Percentiles rank a stretch among this genome's conserved stretches.
Evolutionary conservation across 805 yeast species (phyloP).

Genomic region (Wickerhamomyces bisporus): DNA sequence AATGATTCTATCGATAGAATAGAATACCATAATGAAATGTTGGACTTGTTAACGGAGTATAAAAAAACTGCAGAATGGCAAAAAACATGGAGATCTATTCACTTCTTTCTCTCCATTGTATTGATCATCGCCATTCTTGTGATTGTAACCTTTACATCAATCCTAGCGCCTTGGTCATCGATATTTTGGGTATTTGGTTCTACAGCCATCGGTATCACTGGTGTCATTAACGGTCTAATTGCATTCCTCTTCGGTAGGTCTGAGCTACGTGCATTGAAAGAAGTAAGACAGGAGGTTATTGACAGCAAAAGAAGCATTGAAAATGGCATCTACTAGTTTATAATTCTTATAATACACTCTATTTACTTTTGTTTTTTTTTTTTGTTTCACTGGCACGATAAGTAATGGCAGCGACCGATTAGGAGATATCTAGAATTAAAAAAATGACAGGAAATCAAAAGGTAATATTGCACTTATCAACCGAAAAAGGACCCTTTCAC

Average conservation of each 20-base stretch:
- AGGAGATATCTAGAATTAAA: no score
- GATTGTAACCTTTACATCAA: conserved; percentile 54
- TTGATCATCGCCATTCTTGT: conserved; percentile 49
- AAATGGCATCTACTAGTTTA: background rate
- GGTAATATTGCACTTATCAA: no score
- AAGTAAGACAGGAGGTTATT: conserved; percentile 66
- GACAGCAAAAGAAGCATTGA: conserved; percentile 19
- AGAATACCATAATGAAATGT: conserved; percentile 43
- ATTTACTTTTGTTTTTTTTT: no score
- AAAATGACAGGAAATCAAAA: no score
- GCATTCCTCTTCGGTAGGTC: conserved; percentile 73
- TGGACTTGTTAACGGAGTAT: conserved; percentile 42
- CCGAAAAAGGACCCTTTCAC: no score
- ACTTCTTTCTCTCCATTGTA: conserved; percentile 53
- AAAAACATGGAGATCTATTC: conserved; percentile 56
- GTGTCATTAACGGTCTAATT: conserved; percentile 69
- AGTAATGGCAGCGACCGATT: no score
- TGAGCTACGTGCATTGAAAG: conserved; percentile 74
- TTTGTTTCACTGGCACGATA: no score
- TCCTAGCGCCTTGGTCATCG: conserved; percentile 52
- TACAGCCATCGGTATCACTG: conserved; percentile 54
- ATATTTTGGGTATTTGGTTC: conserved; percentile 60
- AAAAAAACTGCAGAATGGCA: conserved; percentile 53
- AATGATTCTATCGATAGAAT: background rate
- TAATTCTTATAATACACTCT: background rate